These are phyloP conservation scores for Ophiobolus disseminans DNA, from an alignment of 2,329 filamentous ascomycete species.

Conservation along the genomic window DNA sequence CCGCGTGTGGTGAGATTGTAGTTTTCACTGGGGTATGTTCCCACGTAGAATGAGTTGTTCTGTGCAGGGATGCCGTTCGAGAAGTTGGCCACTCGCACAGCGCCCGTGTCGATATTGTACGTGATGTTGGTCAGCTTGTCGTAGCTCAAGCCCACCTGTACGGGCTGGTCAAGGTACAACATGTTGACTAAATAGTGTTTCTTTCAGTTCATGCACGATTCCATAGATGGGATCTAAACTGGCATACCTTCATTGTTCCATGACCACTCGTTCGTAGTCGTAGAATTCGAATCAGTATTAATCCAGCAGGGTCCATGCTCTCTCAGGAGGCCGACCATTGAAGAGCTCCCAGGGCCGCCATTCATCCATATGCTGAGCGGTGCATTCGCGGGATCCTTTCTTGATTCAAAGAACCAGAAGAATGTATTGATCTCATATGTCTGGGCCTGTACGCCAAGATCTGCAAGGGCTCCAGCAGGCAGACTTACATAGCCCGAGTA, in stretches of 20 bases:
- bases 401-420: conserved; percentile 70
- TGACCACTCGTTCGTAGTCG: conserved; percentile 62
- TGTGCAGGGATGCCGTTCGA: conserved; percentile 50
- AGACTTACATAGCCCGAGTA: conserved; percentile 68
- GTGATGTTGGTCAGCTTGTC: conserved; percentile 49
- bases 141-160: conserved; percentile 64
- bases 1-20: conserved; percentile 56
- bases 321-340: conserved; percentile 32
- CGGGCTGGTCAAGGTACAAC: conserved; percentile 71
- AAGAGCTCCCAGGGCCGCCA: conserved; percentile 64
- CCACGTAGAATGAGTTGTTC: conserved; percentile 61
- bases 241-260: conserved; percentile 63
- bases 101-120: conserved; percentile 32
- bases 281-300: conserved; percentile 60
- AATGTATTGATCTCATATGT: conserved; percentile 62
- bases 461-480: conserved; percentile 54
- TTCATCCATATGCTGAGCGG: conserved; percentile 68
- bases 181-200: conserved; percentile 46
- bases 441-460: conserved; percentile 48
- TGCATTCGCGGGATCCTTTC: conserved; percentile 62
- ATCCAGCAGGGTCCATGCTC: conserved; percentile 64
- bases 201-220: neutral
- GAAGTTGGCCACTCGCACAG: conserved; percentile 38
- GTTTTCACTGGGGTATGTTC: conserved; percentile 59
- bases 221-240: neutral